Evolutionary conservation across 2,329 filamentous ascomycete species (phyloP).

Genomic region (Stachybotrys echinatus): DNA sequence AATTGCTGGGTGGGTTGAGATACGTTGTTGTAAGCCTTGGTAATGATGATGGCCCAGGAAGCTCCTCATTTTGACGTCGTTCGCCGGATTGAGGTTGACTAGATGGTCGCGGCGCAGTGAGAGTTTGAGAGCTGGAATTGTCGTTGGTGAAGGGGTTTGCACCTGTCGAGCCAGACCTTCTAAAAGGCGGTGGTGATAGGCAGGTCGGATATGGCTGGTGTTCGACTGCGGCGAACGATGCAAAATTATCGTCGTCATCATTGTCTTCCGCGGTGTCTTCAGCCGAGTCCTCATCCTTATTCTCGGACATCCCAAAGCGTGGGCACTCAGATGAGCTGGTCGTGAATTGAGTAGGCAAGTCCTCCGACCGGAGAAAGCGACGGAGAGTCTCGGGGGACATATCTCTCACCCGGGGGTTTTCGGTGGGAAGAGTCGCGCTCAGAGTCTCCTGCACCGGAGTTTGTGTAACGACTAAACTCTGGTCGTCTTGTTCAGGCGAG

Average conservation of each 20-base stretch:
- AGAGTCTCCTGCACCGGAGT: conserved; percentile 6
- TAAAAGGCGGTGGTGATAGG: conserved; percentile 49
- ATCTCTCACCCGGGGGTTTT: conserved; percentile 40
- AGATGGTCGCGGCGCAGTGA: conserved; percentile 13
- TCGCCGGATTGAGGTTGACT: conserved; percentile 1
- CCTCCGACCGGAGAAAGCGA: conserved; percentile 42
- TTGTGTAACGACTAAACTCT: conserved; percentile 3
- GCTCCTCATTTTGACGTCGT: not conserved
- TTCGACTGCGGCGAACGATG: conserved; percentile 44
- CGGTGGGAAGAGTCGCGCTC: conserved; percentile 23
- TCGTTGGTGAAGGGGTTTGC: conserved; percentile 14
- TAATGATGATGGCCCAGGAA: conserved; percentile 5
- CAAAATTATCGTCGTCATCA: conserved; percentile 60
- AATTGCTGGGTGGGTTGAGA: conserved; percentile 17
- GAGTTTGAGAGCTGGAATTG: conserved; percentile 17
- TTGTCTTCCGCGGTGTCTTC: conserved; percentile 28
- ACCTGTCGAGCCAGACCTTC: conserved; percentile 26
- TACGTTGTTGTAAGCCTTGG: conserved; percentile 15
- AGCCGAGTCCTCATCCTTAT: not conserved
- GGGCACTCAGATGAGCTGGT: conserved; percentile 22
- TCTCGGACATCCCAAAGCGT: conserved; percentile 26
- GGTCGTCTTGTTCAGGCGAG: conserved; percentile 20
- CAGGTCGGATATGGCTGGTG: conserved; percentile 36
- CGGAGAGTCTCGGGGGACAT: conserved; percentile 52
- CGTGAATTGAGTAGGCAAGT: conserved; percentile 24